Percentiles rank a stretch among this genome's conserved stretches.
Conservation (phyloP, 176 grass and related monocot species). For the Triticum dicoccoides region DNA sequence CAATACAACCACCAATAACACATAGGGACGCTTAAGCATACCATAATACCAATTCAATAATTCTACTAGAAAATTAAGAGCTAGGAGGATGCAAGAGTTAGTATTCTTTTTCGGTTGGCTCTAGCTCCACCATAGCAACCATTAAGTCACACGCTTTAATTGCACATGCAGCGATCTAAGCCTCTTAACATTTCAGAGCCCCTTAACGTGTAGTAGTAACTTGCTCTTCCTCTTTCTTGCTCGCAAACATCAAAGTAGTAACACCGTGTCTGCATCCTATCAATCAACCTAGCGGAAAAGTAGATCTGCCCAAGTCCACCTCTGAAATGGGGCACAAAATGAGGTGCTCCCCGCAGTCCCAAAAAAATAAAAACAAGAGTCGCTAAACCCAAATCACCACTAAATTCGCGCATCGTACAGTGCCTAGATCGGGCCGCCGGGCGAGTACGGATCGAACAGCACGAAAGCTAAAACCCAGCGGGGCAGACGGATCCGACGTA, state of each 20-base stretch:
- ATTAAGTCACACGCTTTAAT: background rate
- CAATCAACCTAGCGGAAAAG: background rate
- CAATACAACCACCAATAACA: background rate
- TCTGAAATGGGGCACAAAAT: background rate
- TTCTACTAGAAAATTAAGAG: background rate
- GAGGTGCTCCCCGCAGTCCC: background rate
- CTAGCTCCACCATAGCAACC: background rate
- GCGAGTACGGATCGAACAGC: background rate
- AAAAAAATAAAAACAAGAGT: background rate
- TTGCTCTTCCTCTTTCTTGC: background rate
- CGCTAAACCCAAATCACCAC: background rate
- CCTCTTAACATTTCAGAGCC: background rate
- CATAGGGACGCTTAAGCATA: background rate
- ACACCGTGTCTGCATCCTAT: background rate
- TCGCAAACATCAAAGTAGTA: background rate
- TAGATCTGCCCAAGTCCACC: constrained; percentile 15
- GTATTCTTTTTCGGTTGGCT: too few relatives aligned
- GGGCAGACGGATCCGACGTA: background rate
- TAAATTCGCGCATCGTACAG: background rate
- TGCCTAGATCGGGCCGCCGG: background rate
- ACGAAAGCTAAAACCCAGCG: background rate
- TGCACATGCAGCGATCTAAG: background rate
- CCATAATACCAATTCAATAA: background rate
- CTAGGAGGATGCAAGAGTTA: background rate
- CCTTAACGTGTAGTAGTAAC: too few relatives aligned